Evolutionary conservation across 495 filamentous ascomycete species (phyloP).

Genomic region (Aspergillus steynii): DNA sequence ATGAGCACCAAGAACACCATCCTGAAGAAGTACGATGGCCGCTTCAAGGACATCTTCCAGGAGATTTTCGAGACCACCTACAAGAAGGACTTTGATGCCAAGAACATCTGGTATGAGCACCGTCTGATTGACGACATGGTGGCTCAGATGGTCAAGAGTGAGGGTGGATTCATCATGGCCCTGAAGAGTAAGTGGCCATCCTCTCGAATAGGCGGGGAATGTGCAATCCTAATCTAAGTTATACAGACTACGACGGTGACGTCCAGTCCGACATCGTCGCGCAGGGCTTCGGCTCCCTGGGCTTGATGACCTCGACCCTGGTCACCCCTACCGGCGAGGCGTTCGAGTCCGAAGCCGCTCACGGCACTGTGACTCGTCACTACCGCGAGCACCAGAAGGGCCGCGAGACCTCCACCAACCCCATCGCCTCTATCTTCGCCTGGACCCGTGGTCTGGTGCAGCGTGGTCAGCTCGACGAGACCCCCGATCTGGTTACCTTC

Average conservation of each 20-base stretch:
- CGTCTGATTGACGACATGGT: slow-evolving; percentile 99
- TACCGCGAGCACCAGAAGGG: slow-evolving; percentile 99
- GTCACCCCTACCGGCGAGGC: slow-evolving; percentile 93
- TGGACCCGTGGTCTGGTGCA: slow-evolving; percentile 96
- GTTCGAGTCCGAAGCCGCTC: slow-evolving; percentile 96
- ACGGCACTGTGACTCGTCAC: slow-evolving; percentile 97
- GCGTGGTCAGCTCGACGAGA: slow-evolving; percentile 85
- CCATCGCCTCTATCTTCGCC: slow-evolving; percentile 97
- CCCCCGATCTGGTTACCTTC: slow-evolving; percentile 83
- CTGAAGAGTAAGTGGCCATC: slow-evolving; percentile 77
- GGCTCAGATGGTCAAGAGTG: slow-evolving; percentile 98
- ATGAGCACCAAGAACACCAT: slow-evolving; percentile 99
- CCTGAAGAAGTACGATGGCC: slow-evolving; percentile 95
- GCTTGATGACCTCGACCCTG: slow-evolving; percentile 96
- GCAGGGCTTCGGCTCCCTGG: slow-evolving; percentile 96
- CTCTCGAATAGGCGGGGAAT: not conserved
- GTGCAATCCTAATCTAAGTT: slow-evolving; percentile 8
- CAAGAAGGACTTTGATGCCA: slow-evolving; percentile 82
- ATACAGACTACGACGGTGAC: slow-evolving; percentile 92
- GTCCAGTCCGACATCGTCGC: slow-evolving; percentile 98
- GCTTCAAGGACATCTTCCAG: slow-evolving; percentile 99
- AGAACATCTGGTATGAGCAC: slow-evolving; percentile 98
- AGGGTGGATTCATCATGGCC: slow-evolving; percentile 93
- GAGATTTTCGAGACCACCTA: slow-evolving; percentile 89
- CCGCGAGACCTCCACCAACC: slow-evolving; percentile 95